Evolutionary conservation across 768 basidiomycete species (phyloP).

Genomic region (Lactifluus volemus): DNA sequence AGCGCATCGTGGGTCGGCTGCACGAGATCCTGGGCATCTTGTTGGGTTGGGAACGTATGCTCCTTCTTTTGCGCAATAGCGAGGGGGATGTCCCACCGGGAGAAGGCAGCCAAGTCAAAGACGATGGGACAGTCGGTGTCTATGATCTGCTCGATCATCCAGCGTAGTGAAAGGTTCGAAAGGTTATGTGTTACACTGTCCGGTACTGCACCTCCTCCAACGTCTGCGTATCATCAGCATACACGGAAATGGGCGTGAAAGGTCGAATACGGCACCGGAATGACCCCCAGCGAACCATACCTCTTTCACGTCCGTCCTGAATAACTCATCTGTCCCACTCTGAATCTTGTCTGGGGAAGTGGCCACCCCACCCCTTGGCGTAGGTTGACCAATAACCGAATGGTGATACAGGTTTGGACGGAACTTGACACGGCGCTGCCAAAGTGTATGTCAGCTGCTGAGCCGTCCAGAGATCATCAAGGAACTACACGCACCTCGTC

Average conservation of each 20-base stretch:
- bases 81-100: slow-evolving; percentile 8
- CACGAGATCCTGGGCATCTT: slow-evolving; percentile 29
- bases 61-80: background rate
- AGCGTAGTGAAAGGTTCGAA: slow-evolving; percentile 15
- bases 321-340: background rate
- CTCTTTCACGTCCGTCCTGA: slow-evolving; percentile 7
- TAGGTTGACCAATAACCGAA: slow-evolving; percentile 23
- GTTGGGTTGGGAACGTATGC: background rate
- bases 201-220: slow-evolving; percentile 11
- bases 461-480: background rate
- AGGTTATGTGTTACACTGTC: slow-evolving; percentile 4
- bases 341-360: no score
- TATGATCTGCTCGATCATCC: slow-evolving; percentile 19
- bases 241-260: background rate
- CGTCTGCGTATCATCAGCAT: background rate
- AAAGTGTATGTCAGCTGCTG: background rate
- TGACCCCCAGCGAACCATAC: slow-evolving; percentile 20
- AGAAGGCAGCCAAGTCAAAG: slow-evolving; percentile 4
- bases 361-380: background rate
- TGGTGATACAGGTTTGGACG: slow-evolving; percentile 55
- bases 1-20: slow-evolving; percentile 49
- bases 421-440: slow-evolving; percentile 58
- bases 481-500: slow-evolving; percentile 48
- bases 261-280: slow-evolving; percentile 3
- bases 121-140: background rate